Base-by-base conservation (phyloP, 768 basidiomycete species). In the Xanthoconium stramineum region DNA sequence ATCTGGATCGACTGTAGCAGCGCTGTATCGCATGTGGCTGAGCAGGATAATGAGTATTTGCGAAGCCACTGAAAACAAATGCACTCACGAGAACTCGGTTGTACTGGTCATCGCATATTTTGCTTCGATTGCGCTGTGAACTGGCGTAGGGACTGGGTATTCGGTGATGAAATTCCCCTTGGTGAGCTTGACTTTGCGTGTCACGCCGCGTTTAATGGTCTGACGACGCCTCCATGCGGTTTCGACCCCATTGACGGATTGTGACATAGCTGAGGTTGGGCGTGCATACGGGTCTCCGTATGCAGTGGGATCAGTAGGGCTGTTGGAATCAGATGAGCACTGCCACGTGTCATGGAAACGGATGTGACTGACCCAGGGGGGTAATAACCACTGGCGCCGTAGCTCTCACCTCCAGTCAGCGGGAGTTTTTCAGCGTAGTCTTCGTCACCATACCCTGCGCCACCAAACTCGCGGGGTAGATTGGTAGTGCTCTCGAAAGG, bases 131-230 rank as follows among this genome's bases (percentile, higher is more conserved):
- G 92, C 92, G 56, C 85, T 88, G 65, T 78, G 80, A 50, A 96
- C 84, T 4, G 93, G 88, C 0, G 88, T 87, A 2, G 94, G 94
- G 1, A 95, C 94, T 8, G 84, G 77, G 68, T 95, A 94, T 64
- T 97, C 94, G 33, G 85, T 81, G 72, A 96, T 89, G 74, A 94
- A 96, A 66, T 95, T 90, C 56, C 95, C 95, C 47, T 93, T 81
- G 10, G 93, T 96, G 61, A 98, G 85, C 70, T 91, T 90, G 76
- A 98, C 89, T 69, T 89, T 91, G 65, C 91, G 88, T n/a, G 93
- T 95, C 24, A 94, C 91, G 56, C 92, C 88, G 51, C 94, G 89
- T 69, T 91, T 91, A 74, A 94, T 90, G 33, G 90, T 93, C 72
- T 96, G 93, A 53, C 93, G 86, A 56, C 89, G 84, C 60, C 80